Evolutionary conservation across 108 stramenopile genomes (phyloP).

Genomic region (Fistulifera solaris): DNA sequence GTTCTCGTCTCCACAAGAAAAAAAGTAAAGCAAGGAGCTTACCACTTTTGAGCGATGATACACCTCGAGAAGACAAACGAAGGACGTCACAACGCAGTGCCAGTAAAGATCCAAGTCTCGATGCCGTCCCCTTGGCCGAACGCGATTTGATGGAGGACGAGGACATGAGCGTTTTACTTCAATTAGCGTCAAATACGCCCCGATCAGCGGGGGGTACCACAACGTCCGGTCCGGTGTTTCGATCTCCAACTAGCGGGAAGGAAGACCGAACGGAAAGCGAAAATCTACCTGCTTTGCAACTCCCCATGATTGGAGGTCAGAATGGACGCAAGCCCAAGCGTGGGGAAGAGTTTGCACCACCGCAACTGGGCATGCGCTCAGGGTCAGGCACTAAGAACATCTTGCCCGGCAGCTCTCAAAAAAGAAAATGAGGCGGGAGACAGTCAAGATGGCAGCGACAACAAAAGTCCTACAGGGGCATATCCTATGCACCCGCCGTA

Average conservation of each 20-base stretch:
- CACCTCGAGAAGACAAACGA: slow-evolving; percentile 23
- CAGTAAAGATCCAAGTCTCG: slow-evolving; percentile 28
- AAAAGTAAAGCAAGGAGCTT: slow-evolving; percentile 12
- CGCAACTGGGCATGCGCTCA: slow-evolving; percentile 18
- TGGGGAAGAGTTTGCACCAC: background rate
- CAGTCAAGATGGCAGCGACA: no score
- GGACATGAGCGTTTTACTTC: slow-evolving; percentile 72
- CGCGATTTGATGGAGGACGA: slow-evolving; percentile 74
- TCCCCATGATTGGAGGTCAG: slow-evolving; percentile 38
- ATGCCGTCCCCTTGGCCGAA: slow-evolving; percentile 63
- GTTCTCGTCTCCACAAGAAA: slow-evolving; percentile 52
- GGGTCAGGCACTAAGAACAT: no score
- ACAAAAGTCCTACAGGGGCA: no score
- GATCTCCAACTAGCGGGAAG: slow-evolving; percentile 12
- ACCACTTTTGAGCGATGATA: slow-evolving; percentile 23
- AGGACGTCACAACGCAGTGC: slow-evolving; percentile 7
- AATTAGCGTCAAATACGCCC: slow-evolving; percentile 65
- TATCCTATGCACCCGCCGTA: no score
- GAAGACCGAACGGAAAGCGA: slow-evolving; percentile 14
- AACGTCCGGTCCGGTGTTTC: slow-evolving; percentile 23
- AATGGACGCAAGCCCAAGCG: slow-evolving; percentile 1
- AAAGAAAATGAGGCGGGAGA: no score
- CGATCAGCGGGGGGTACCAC: slow-evolving; percentile 8
- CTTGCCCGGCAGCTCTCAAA: no score
- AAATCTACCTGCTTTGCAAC: slow-evolving; percentile 28